Conservation (phyloP, 345 rosid species). For the Crucihimalaya himalaica region DNA sequence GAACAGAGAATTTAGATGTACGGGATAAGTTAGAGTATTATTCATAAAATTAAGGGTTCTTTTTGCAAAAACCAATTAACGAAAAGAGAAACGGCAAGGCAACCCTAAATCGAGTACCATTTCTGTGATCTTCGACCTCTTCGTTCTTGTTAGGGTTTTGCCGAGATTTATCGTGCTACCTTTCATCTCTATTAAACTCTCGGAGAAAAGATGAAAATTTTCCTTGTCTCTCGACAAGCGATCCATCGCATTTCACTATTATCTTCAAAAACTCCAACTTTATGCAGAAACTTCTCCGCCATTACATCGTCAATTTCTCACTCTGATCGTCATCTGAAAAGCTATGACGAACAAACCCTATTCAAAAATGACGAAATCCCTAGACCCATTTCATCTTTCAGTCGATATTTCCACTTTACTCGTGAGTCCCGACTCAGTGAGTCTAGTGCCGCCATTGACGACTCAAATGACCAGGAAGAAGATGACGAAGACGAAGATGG, state of each 20-base stretch:
- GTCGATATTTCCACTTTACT: conserved; percentile 48
- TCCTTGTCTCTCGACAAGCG: conserved; percentile 43
- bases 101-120: conserved; percentile 36
- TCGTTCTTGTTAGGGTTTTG: conserved; percentile 24
- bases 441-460: conserved; percentile 34
- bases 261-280: conserved; percentile 25
- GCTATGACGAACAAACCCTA: conserved; percentile 18
- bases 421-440: conserved; percentile 39
- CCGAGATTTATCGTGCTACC: conserved; percentile 12
- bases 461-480: conserved; percentile 37
- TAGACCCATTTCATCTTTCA: conserved; percentile 24
- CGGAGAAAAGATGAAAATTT: conserved; percentile 43
- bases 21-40: background rate
- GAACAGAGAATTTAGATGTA: background rate
- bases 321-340: conserved; percentile 13
- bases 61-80: background rate
- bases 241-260: conserved; percentile 41
- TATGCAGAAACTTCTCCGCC: conserved; percentile 35
- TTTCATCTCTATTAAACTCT: conserved; percentile 4
- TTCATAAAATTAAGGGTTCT: conserved; percentile 1
- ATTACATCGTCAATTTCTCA: conserved; percentile 30
- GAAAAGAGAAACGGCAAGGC: conserved; percentile 11
- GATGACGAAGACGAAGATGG: conserved; percentile 62
- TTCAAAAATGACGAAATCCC: conserved; percentile 18
- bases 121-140: conserved; percentile 26